These are phyloP conservation scores for Skeletonema grethae DNA, from an alignment of 108 stramenopile genomes.

Conservation along the genomic window DNA sequence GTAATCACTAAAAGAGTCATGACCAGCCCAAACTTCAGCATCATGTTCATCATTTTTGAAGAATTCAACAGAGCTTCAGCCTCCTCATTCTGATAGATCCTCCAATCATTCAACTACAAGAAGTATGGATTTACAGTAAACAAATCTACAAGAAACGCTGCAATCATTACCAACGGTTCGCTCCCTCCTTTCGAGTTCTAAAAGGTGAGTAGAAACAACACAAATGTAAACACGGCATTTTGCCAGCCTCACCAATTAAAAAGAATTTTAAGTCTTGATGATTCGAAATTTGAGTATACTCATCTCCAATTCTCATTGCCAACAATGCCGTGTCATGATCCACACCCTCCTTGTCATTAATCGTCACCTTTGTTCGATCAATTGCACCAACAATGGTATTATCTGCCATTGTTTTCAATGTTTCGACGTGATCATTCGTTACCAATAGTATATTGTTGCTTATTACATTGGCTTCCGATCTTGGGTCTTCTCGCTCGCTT, in stretches of 20 bases:
- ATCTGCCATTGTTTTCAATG: conserved; percentile 62
- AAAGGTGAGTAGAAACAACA: conserved; percentile 52
- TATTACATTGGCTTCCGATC: too few species aligned
- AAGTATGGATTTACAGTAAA: conserved; percentile 71
- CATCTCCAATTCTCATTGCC: conserved; percentile 60
- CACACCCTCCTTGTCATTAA: conserved; percentile 54
- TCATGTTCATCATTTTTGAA: conserved; percentile 57
- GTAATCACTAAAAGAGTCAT: conserved; percentile 44
- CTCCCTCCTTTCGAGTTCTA: conserved; percentile 54
- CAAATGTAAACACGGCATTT: conserved; percentile 50
- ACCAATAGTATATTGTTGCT: conserved; percentile 74
- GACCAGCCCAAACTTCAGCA: conserved; percentile 50
- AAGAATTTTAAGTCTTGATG: conserved; percentile 66
- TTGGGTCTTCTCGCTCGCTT: too few species aligned
- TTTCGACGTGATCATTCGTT: conserved; percentile 75
- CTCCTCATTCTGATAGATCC: conserved; percentile 66
- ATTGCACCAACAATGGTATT: conserved; percentile 69
- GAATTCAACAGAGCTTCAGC: conserved; percentile 68
- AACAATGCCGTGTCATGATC: conserved; percentile 54
- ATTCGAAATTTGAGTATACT: conserved; percentile 33
- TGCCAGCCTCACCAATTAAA: conserved; percentile 42
- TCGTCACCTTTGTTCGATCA: conserved; percentile 57
- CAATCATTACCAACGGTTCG: conserved; percentile 57
- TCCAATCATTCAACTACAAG: conserved; percentile 62
- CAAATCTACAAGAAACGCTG: conserved; percentile 52